A percentile compares a stretch with the other conserved stretches of the same genome.
phyloP scores from a whole-genome alignment of 2,329 filamentous ascomycete species.

The Endoconidiophora laricicola region DNA sequence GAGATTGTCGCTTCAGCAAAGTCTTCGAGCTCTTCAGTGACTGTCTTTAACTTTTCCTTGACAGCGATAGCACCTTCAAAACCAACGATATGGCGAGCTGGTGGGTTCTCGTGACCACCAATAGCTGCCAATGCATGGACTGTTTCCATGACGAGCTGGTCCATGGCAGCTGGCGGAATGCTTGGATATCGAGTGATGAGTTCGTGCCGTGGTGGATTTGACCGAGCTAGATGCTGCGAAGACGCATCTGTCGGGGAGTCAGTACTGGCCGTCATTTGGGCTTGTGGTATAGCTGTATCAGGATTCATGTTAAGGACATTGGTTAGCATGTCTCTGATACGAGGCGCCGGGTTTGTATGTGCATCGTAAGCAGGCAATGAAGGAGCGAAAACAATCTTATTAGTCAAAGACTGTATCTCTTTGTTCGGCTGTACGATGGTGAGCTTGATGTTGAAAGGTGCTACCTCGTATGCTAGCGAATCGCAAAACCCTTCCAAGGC shows the following conservation, averaged over 20 bases:
- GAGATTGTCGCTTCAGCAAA: conserved; percentile 81
- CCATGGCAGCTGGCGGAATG: conserved; percentile 49
- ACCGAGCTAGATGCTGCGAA: not conserved
- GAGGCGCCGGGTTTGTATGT: conserved; percentile 52
- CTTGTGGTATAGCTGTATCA: conserved; percentile 33
- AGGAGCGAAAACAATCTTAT: conserved; percentile 71
- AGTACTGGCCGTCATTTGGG: conserved; percentile 9
- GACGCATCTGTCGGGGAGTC: not conserved
- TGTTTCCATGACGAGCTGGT: conserved; percentile 69
- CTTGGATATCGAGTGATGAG: conserved; percentile 57
- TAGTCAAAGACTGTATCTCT: conserved; percentile 76
- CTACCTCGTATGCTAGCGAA: conserved; percentile 85
- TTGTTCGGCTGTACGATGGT: conserved; percentile 93
- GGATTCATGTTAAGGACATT: conserved; percentile 64
- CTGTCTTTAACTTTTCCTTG: conserved; percentile 90
- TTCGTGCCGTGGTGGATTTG: conserved; percentile 16
- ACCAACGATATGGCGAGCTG: conserved; percentile 83
- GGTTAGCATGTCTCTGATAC: conserved; percentile 66
- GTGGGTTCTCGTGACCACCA: conserved; percentile 89
- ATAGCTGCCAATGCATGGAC: conserved; percentile 84
- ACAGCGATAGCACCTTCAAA: conserved; percentile 75
- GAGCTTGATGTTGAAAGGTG: conserved; percentile 91
- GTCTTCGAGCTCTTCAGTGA: conserved; percentile 90
- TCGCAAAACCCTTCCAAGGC: conserved; percentile 93
- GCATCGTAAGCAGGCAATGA: conserved; percentile 50